A percentile compares a stretch with the other conserved stretches of the same genome.
Evolutionary conservation across 75 land plant species (phyloP).

Genomic region (Picea glauca): DNA sequence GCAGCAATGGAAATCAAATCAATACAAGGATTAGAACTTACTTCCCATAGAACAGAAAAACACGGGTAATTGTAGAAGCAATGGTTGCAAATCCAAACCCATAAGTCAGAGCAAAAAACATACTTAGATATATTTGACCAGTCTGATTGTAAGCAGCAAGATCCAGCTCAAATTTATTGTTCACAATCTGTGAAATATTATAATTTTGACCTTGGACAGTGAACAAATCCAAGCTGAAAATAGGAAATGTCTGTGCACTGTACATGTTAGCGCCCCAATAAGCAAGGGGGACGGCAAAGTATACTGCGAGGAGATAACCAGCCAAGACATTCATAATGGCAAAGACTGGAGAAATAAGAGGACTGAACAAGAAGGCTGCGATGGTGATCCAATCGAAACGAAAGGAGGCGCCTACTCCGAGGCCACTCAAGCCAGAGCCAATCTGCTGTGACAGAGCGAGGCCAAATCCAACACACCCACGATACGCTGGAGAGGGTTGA

Average conservation of each 20-base stretch:
- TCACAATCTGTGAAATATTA: constrained; percentile 57
- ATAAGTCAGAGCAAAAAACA: constrained; percentile 66
- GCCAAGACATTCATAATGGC: constrained; percentile 60
- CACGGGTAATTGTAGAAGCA: constrained; percentile 63
- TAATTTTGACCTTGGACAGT: constrained; percentile 43
- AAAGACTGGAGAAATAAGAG: constrained; percentile 62
- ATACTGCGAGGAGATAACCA: constrained; percentile 48
- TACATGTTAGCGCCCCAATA: constrained; percentile 60
- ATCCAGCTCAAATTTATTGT: constrained; percentile 61
- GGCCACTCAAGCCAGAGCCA: constrained; percentile 75
- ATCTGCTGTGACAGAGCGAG: constrained; percentile 32
- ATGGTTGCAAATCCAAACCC: constrained; percentile 68
- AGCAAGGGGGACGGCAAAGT: constrained; percentile 39
- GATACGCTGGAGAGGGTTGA: constrained; percentile 56
- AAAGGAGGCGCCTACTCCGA: constrained; percentile 57
- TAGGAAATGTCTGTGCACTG: constrained; percentile 59
- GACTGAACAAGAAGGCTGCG: constrained; percentile 64
- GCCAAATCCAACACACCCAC: constrained; percentile 63
- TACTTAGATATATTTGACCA: constrained; percentile 61
- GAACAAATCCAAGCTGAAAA: constrained; percentile 58
- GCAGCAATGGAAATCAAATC: too few relatives aligned
- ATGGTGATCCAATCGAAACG: constrained; percentile 66
- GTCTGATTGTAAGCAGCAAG: constrained; percentile 30
- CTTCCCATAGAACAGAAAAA: constrained; percentile 62
- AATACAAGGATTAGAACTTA: not conserved